Evolutionary conservation across 257 asterid genomes (phyloP), one percentile per base, ranked within the genome.

Genomic region (Przewalskia tangutica): DNA sequence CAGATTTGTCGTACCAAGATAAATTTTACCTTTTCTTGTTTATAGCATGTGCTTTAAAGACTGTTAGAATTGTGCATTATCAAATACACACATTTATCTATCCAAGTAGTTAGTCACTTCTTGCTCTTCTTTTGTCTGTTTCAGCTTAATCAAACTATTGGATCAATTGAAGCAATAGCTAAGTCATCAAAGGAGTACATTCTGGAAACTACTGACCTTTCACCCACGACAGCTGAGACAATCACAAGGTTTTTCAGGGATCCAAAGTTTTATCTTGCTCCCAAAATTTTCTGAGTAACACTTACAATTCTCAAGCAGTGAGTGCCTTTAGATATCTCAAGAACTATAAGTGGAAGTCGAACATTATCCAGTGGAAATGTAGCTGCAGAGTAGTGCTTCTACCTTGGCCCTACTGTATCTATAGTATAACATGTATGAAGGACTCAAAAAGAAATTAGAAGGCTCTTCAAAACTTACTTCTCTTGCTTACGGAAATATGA

Each of bases 101-200:
- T 17, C 63, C 27, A 56, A n/a, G 6, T 7, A 56, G 63, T 56
- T 38, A 56, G 20, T 46, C 48, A 51, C 63, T 50, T 14, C 9
- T 66, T 34, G 18, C 48, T 51, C 32, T 23, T 48, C 60, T 46
- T 73, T 75, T 0, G 3, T 64, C 55, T 73, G 58, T 80, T 84
- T 84, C 97, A 96, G 99, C 97, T 96, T 32, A 84, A 85, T 85
- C 97, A 91, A 88, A 97, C 98, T 50, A 88, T 96, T 81, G 98
- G 99, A 82, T 96, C 99, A 87, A 89, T 96, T 77, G 97, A 93
- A 92, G 97, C 98, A 82, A 88, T 96, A 81, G 93, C 98, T 3
- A 92, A 91, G 86, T 92, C 98, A 82, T 90, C 98, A 38, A 94
- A 92, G 87, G 91, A 93, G 56, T 83, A 87, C 92, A 93, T 96